Base-by-base conservation (phyloP, 2,329 filamentous ascomycete species). In the Fusarium sp. region DNA sequence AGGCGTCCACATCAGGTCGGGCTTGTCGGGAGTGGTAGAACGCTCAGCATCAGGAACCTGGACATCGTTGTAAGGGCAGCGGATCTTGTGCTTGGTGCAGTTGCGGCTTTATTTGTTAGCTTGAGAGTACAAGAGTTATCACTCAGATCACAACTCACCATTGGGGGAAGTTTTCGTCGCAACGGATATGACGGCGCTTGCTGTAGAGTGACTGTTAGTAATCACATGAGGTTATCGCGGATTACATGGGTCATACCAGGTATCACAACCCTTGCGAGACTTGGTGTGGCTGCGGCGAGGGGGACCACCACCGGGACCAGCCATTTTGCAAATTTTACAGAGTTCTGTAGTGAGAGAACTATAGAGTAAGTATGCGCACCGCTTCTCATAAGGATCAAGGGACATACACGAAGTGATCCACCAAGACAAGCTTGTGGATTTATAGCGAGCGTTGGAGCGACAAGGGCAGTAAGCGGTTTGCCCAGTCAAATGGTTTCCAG, bases 41-140 rank as follows among this genome's bases (percentile, higher is more conserved):
- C 87, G 83, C 71, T 88, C 85, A 71, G 88, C 84, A 70, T 91
- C 89, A 53, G 77, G 73, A 43, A 88, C 84, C 47, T 91, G 88
- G 76, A 90, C 89, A 77, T 98, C 94, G 85, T 97, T 96, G 83
- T 98, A 99, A 74, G 97, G 96, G 81, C 96, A 99, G 75, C 94
- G 92, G 74, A 96, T 96, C 83, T 97, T 97, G 82, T 99, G 96
- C 82, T 98, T 99, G 65, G 95, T 97, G 82, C 96, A 99, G 81
- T 99, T 99, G 76, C 93, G 93, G 83, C 94, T 97, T 75, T 41
- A 55, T 35, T 54, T n/a, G 46, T 71, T 54, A 69, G 57, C 54
- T 33, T 39, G 18, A 40, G 31, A 23, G 36, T 18, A 52, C 20
- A 31, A 29, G 8, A 18, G 9, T 5, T 36, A 7, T 36, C 15